These are phyloP conservation scores for Monosporozyma solicola DNA, from an alignment of 805 yeast genomes.

Conservation along the genomic window DNA sequence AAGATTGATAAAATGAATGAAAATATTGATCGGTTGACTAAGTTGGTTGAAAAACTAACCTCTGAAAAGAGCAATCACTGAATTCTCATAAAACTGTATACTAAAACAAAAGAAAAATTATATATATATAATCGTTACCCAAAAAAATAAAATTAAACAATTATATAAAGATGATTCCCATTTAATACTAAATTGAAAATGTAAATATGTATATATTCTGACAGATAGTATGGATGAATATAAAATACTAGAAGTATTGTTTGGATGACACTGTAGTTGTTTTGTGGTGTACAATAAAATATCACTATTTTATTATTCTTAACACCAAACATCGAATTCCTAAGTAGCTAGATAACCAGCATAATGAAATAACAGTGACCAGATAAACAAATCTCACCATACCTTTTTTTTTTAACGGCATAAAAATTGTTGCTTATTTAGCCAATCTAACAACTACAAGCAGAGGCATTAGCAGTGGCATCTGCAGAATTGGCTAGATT, in stretches of 20 bases:
- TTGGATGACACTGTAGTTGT: not conserved
- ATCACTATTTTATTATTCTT: too few relatives aligned
- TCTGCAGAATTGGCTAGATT: conserved; percentile 27
- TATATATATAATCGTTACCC: not conserved
- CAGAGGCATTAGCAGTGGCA: conserved; percentile 24
- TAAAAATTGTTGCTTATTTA: not conserved
- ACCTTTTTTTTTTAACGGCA: not conserved
- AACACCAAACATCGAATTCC: not conserved
- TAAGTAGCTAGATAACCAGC: not conserved
- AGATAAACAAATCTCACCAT: not conserved
- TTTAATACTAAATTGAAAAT: too few relatives aligned
- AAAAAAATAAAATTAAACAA: too few relatives aligned
- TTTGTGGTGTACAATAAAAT: too few relatives aligned
- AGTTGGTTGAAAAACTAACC: not conserved
- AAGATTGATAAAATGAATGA: conserved; percentile 3
- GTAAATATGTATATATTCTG: too few relatives aligned
- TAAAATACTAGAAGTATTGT: not conserved
- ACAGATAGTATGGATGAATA: not conserved
- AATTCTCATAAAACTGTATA: not conserved
- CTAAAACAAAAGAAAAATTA: not conserved
- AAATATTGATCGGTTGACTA: conserved; percentile 3
- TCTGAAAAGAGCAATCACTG: not conserved
- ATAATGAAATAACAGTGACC: not conserved
- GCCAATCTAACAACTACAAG: conserved; percentile 27
- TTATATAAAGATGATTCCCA: too few relatives aligned